phyloP scores from a whole-genome alignment of 2,329 filamentous ascomycete species.

The Fusarium cyanostomum region DNA sequence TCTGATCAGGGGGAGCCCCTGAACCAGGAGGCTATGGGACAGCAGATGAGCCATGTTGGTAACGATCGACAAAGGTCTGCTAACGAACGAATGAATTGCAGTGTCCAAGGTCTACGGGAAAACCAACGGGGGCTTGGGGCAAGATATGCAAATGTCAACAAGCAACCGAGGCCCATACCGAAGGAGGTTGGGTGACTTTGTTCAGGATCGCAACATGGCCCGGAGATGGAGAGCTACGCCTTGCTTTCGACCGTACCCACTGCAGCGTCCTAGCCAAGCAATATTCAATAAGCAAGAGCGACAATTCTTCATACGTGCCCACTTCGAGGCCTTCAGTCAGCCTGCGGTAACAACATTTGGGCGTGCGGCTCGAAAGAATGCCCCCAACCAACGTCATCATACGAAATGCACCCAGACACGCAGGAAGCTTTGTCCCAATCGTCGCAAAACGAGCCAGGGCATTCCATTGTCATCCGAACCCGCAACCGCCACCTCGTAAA shows the following conservation, averaged over 20 bases:
- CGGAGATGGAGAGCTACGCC: conserved; percentile 20
- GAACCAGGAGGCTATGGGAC: conserved; percentile 32
- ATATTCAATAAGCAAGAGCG: conserved; percentile 20
- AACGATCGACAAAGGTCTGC: conserved; percentile 36
- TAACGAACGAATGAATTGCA: conserved; percentile 34
- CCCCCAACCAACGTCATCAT: conserved; percentile 19
- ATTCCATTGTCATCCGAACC: conserved; percentile 16
- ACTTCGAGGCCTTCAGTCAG: conserved; percentile 11
- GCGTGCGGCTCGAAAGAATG: conserved; percentile 20
- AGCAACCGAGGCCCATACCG: conserved; percentile 16
- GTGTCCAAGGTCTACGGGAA: conserved; percentile 6
- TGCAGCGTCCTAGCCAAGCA: conserved; percentile 25
- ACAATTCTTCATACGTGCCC: conserved; percentile 7
- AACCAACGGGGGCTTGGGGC: conserved; percentile 20
- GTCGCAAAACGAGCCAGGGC: conserved; percentile 10
- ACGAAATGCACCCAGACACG: conserved; percentile 18
- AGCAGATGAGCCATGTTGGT: conserved; percentile 42
- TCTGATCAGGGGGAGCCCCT: conserved; percentile 36
- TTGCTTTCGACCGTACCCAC: conserved; percentile 16
- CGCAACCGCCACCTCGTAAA: conserved; percentile 39
- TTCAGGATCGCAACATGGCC: conserved; percentile 17
- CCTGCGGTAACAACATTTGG: conserved; percentile 16
- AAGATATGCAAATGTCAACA: conserved; percentile 36
- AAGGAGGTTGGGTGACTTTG: conserved; percentile 8
- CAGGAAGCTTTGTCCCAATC: conserved; percentile 20